phyloP scores from a whole-genome alignment of 306 rosid species.

The Corylus heterophylla region DNA sequence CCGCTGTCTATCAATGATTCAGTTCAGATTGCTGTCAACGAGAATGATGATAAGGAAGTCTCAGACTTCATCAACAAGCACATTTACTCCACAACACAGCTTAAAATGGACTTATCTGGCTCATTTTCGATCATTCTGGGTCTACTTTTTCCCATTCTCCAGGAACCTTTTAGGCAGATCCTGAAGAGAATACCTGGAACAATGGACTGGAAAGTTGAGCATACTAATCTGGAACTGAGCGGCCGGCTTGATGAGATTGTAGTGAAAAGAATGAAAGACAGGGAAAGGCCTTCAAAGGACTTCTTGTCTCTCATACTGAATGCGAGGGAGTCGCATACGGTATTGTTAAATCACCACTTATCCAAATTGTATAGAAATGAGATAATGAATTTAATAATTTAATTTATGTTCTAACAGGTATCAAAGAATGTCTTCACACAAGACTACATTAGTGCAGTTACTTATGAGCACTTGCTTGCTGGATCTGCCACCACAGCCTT shows the following conservation, averaged over 20 bases:
- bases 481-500: constrained; percentile 91
- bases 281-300: constrained; percentile 56
- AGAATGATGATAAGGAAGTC: constrained; percentile 38
- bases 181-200: constrained; percentile 84
- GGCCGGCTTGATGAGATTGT: constrained; percentile 75
- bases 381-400: too few species aligned
- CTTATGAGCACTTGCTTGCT: constrained; percentile 89
- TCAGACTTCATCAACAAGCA: constrained; percentile 80
- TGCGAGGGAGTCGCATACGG: constrained; percentile 64
- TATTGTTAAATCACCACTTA: not conserved
- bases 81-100: constrained; percentile 79
- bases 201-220: constrained; percentile 87
- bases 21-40: constrained; percentile 15
- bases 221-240: constrained; percentile 48
- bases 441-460: constrained; percentile 77
- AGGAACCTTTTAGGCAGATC: constrained; percentile 82
- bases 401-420: too few species aligned
- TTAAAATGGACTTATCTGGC: constrained; percentile 92
- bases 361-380: too few species aligned
- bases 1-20: constrained; percentile 42
- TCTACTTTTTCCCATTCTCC: constrained; percentile 69
- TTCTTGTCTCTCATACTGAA: constrained; percentile 73
- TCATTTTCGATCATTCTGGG: constrained; percentile 89
- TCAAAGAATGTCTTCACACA: constrained; percentile 57
- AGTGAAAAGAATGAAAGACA: constrained; percentile 57